phyloP scores from a whole-genome alignment of 2,329 filamentous ascomycete genomes.

The Ceratocystis diversiconidia region DNA sequence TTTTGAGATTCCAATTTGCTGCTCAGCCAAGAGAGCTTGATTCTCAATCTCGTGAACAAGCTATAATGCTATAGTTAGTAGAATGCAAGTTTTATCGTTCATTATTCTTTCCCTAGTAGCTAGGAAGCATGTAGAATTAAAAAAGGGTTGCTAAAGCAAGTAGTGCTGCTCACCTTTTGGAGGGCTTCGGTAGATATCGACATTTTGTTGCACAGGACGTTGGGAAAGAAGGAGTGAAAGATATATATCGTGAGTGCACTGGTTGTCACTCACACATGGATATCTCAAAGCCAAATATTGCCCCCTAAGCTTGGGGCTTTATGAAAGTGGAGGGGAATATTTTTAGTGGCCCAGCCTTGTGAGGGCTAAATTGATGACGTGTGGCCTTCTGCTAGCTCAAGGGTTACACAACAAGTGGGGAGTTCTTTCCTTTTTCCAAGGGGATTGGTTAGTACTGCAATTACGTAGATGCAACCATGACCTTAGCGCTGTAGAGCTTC shows the following conservation, averaged over 20 bases:
- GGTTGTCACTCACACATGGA: neutral
- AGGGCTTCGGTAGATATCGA: slow-evolving; percentile 87
- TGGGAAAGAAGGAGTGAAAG: neutral
- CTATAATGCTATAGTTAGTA: slow-evolving; percentile 32
- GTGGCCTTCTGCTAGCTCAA: neutral
- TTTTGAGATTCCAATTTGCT: slow-evolving; percentile 78
- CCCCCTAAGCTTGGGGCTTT: too few species aligned
- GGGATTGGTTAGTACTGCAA: too few species aligned
- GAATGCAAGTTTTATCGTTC: neutral
- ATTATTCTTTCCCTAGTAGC: neutral
- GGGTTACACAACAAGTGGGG: neutral
- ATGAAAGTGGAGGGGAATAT: neutral
- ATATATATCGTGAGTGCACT: neutral
- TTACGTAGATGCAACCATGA: too few species aligned
- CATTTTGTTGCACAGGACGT: slow-evolving; percentile 41
- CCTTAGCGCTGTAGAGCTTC: neutral
- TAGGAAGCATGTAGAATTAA: neutral
- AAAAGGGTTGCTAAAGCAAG: neutral
- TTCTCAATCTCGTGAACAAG: slow-evolving; percentile 86
- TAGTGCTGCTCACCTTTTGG: slow-evolving; percentile 54
- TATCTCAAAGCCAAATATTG: too few species aligned
- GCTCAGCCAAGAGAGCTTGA: slow-evolving; percentile 74
- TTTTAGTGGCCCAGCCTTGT: neutral
- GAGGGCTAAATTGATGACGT: neutral
- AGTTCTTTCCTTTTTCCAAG: too few species aligned